These are phyloP conservation scores for Diaporthe eres DNA, from an alignment of 2,329 filamentous ascomycete genomes.

Conservation along the genomic window DNA sequence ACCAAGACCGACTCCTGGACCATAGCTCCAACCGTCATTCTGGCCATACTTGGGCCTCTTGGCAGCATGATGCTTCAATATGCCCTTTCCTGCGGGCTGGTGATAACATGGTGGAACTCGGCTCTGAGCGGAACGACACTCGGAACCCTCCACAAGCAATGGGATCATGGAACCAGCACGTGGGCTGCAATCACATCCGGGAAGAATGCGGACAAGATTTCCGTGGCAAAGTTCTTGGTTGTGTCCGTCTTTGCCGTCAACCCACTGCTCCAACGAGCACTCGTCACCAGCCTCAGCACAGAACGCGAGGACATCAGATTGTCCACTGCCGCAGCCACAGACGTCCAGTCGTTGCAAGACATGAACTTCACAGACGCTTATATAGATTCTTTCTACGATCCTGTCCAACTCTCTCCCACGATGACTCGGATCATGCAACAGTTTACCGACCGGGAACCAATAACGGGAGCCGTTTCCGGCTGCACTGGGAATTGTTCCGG, in stretches of 20 bases:
- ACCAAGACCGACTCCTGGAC: background rate
- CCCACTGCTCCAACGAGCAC: background rate
- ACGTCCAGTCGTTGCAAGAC: background rate
- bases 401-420: background rate
- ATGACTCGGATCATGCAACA: background rate
- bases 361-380: background rate
- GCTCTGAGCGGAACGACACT: background rate
- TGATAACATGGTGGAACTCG: background rate
- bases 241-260: constrained; percentile 1
- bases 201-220: background rate
- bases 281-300: background rate
- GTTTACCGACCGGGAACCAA: background rate
- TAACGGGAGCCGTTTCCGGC: background rate
- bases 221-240: background rate
- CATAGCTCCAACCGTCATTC: background rate
- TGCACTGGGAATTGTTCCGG: background rate
- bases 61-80: background rate
- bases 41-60: background rate
- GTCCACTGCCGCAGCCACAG: background rate
- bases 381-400: background rate
- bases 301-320: background rate
- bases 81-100: background rate
- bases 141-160: background rate
- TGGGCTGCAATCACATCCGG: background rate
- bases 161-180: background rate